Percentiles rank a stretch among this genome's conserved stretches.
Evolutionary conservation across 2,329 filamentous ascomycete genomes (phyloP).

Genomic region (Paraphaeosphaeria minitans): DNA sequence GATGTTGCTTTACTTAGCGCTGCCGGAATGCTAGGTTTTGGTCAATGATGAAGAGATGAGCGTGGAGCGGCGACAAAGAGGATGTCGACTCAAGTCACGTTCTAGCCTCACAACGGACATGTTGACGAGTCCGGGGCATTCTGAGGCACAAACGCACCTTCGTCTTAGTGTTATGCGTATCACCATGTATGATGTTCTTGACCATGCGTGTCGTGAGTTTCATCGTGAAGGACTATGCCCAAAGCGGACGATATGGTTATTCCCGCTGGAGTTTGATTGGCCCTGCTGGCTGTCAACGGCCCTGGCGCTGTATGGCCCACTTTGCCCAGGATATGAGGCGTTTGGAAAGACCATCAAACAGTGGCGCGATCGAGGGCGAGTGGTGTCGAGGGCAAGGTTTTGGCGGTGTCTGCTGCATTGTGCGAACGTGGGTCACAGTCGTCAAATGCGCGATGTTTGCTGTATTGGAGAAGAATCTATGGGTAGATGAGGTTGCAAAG

Average conservation of each 20-base stretch:
- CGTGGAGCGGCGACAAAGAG: background rate
- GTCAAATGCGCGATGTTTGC: background rate
- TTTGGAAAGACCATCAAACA: slow-evolving; percentile 2
- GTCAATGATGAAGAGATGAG: no score
- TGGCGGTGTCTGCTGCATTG: no score
- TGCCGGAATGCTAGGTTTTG: no score
- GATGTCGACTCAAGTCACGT: background rate
- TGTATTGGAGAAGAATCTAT: background rate
- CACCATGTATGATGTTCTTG: background rate
- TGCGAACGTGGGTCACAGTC: no score
- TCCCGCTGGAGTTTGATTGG: background rate
- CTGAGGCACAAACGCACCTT: background rate
- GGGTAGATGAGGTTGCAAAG: no score
- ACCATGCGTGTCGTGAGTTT: background rate
- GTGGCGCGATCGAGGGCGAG: background rate
- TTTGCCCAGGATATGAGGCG: background rate
- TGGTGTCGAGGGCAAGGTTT: no score
- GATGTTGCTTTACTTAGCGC: background rate
- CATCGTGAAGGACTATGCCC: background rate
- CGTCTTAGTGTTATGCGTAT: background rate
- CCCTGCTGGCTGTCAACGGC: background rate
- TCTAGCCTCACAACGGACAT: background rate
- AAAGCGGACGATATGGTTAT: background rate
- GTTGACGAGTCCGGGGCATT: background rate
- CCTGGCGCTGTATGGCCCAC: background rate